Evolutionary conservation across 75 land plant genomes (phyloP), one percentile per base, ranked within the genome.

Genomic region (Selaginella tamariscina): DNA sequence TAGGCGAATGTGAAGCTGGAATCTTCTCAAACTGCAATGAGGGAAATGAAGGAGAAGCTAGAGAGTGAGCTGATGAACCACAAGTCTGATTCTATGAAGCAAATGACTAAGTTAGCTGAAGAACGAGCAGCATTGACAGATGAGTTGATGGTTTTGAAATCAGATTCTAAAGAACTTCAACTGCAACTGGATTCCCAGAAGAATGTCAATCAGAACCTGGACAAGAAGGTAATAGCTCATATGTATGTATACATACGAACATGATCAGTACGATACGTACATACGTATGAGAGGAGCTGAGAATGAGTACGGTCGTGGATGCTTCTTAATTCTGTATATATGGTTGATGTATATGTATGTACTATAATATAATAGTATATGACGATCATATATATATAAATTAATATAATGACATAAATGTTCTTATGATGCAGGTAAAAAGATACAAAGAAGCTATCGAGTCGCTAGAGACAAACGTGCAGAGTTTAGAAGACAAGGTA

Each of bases 171-270:
- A 27, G 71, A 72, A 13, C 32, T 91, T 11, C 77, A 79, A 2
- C 59, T 71, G 24, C 78, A 85, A 60, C 69, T 91, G 31, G 33
- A 72, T 31, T 67, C 27, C 39, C 79, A 83, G 72, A 82, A 74
- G 39, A 75, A 27, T 13, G 20, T 39, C 49, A 39, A 39, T 39
- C 49, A 39, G 49, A 39, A 39, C 49, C 49, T 39, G 5, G 49
- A 39, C 49, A 39, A 39, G 49, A 39, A 39, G 49, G 49, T 39
- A 15, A n/a, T n/a, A n/a, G n/a, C n/a, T n/a, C n/a, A n/a, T n/a
- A n/a, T n/a, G n/a, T n/a, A n/a, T n/a, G n/a, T n/a, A n/a, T n/a
- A n/a, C n/a, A n/a, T n/a, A n/a, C n/a, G n/a, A n/a, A n/a, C n/a
- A n/a, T n/a, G n/a, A n/a, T n/a, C n/a, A n/a, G n/a, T n/a, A n/a